These are phyloP conservation scores for Salix arbutifolia DNA, from an alignment of 345 rosid species.

Conservation along the genomic window DNA sequence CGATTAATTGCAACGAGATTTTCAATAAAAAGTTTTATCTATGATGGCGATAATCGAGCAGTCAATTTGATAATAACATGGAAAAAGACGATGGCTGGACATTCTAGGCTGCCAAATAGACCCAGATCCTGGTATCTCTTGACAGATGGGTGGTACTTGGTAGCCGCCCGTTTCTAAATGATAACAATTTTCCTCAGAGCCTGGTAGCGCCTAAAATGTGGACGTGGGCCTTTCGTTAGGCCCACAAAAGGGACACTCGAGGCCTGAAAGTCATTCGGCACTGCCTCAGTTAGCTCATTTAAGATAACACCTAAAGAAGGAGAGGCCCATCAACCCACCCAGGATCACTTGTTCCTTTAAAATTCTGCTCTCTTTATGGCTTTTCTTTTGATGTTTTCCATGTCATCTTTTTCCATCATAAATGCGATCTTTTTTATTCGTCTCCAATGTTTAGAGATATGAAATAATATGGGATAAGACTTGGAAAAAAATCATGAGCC, in stretches of 20 bases:
- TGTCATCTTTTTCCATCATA: neutral
- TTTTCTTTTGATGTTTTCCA: slow-evolving; percentile 30
- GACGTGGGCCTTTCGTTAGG: slow-evolving; percentile 1
- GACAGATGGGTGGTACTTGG: neutral
- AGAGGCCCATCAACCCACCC: neutral
- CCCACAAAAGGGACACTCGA: slow-evolving; percentile 8
- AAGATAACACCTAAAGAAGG: slow-evolving; percentile 1
- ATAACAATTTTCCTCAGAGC: neutral
- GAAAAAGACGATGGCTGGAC: too few species aligned
- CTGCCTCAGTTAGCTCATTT: neutral
- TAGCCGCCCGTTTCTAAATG: slow-evolving; percentile 20
- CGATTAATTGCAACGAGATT: too few species aligned
- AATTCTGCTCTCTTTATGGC: slow-evolving; percentile 17
- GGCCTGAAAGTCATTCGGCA: slow-evolving; percentile 9
- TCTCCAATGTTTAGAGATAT: neutral
- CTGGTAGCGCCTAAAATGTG: neutral
- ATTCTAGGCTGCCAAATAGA: slow-evolving; percentile 15
- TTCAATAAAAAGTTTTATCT: too few species aligned
- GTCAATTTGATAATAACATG: too few species aligned
- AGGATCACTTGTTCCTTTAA: slow-evolving; percentile 27
- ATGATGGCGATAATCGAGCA: too few species aligned
- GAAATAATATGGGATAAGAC: too few species aligned
- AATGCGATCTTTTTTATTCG: neutral
- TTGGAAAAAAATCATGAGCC: too few species aligned
- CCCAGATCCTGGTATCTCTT: neutral